Conservation (phyloP, 176 grass and related monocot genomes). For the Cenchrus americanus region DNA sequence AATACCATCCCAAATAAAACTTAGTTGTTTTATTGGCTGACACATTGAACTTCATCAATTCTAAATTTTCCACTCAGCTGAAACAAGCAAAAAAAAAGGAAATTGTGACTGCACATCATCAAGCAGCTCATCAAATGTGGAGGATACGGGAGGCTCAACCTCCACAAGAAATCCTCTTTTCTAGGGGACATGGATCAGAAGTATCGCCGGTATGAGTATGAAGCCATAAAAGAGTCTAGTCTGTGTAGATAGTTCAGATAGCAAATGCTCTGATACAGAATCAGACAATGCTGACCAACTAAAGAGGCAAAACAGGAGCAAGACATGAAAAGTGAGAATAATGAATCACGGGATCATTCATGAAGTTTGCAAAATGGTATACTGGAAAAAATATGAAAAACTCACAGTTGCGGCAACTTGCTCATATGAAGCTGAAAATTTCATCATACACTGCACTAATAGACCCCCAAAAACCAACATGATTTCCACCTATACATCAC, state of each 20-base stretch:
- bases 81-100: slow-evolving; percentile 67
- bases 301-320: slow-evolving; percentile 12
- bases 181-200: slow-evolving; percentile 43
- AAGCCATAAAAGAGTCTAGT: slow-evolving; percentile 49
- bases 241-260: slow-evolving; percentile 26
- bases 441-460: too few species aligned
- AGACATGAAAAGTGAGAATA: slow-evolving; percentile 20
- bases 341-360: slow-evolving; percentile 12
- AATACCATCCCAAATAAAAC: too few species aligned
- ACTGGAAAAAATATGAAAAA: too few species aligned
- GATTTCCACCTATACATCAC: too few species aligned
- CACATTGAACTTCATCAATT: too few species aligned
- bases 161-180: slow-evolving; percentile 40
- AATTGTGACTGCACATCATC: slow-evolving; percentile 50
- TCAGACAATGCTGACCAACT: neutral
- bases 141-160: slow-evolving; percentile 36
- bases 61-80: slow-evolving; percentile 41
- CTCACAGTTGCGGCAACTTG: too few species aligned
- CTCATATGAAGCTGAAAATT: too few species aligned
- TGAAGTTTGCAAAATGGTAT: slow-evolving; percentile 31
- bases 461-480: too few species aligned
- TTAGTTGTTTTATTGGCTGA: too few species aligned
- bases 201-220: slow-evolving; percentile 45
- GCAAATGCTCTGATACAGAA: slow-evolving; percentile 39
- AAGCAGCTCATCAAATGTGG: slow-evolving; percentile 34